Evolutionary conservation across 148 eudicot genomes (phyloP).

Genomic region (Rhododendron griersonianum): DNA sequence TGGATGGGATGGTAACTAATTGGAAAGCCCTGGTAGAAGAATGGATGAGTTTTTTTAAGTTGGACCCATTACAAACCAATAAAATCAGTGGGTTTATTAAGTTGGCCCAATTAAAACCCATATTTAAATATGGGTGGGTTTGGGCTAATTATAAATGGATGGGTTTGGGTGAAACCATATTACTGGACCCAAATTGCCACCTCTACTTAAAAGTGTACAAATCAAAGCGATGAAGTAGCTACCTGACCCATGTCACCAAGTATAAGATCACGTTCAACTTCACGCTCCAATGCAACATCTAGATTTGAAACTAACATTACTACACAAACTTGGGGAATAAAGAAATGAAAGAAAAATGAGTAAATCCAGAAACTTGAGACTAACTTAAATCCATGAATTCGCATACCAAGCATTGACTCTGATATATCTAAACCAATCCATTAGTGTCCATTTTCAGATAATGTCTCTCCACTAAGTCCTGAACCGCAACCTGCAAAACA

Average conservation of each 20-base stretch:
- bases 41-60: too few relatives aligned
- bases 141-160: too few relatives aligned
- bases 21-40: too few relatives aligned
- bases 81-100: too few relatives aligned
- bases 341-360: background rate
- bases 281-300: constrained; percentile 90
- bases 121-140: too few relatives aligned
- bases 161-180: too few relatives aligned
- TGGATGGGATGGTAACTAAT: too few relatives aligned
- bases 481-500: constrained; percentile 79
- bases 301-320: constrained; percentile 11
- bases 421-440: constrained; percentile 99
- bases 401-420: constrained; percentile 78
- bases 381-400: background rate
- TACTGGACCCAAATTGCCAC: too few relatives aligned
- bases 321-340: background rate
- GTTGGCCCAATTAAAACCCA: too few relatives aligned
- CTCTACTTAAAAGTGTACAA: background rate
- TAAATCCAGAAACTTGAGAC: background rate
- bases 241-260: constrained; percentile 98
- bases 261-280: constrained; percentile 83
- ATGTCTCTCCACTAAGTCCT: constrained; percentile 95
- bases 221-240: background rate
- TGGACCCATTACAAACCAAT: too few relatives aligned
- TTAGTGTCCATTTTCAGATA: constrained; percentile 80